Base-by-base conservation (phyloP, 129 eudicot genomes). In the Tagetes erecta region DNA sequence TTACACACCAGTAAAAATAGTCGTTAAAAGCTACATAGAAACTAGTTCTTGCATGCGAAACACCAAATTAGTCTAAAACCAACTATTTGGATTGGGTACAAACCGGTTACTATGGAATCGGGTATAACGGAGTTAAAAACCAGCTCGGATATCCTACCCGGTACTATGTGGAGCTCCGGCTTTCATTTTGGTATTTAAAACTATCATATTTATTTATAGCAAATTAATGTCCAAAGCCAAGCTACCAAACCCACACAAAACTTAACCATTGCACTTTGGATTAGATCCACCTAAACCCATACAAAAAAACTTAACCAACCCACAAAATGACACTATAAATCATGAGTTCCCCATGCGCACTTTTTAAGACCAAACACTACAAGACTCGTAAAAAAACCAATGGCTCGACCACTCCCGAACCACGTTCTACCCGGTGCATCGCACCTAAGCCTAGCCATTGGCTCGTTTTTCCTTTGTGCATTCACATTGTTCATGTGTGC, bases 401-500 rank as follows among this genome's bases (percentile, higher is more conserved):
- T 90, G 96, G 91, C 91, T 56, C 82, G 94, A 55, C 85, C 78
- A 46, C 74, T 73, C 53, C 47, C 64, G 4, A 65, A 27, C 47
- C 76, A 74, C 52, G 77, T 74, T 67, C 70, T 67, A 75, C 37
- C 81, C 31, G 77, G 74, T 66, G 40, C 66, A n/a, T 75, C 91
- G 14, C 76, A 80, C 59, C 57, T 84, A 2, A 78, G 84, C 38
- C 63, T 86, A 35, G 86, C 88, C 64, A 60, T 81, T 1, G 90
- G 85, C 38, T 52, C 84, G 4, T 34, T 89, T 35, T 40, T 87
- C 72, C 66, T 89, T 5, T 87, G 90, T 49, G 92, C 85, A 1
- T 81, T 87, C 10, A 82, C 92, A 4, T 60, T 87, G 37, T 83
- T 85, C 84, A 82, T 88, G 88, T 91, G 91, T 70, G 89, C 85